These are phyloP conservation scores for Aspergillus hiratsukae DNA, from an alignment of 2,329 filamentous ascomycete species.

Conservation along the genomic window DNA sequence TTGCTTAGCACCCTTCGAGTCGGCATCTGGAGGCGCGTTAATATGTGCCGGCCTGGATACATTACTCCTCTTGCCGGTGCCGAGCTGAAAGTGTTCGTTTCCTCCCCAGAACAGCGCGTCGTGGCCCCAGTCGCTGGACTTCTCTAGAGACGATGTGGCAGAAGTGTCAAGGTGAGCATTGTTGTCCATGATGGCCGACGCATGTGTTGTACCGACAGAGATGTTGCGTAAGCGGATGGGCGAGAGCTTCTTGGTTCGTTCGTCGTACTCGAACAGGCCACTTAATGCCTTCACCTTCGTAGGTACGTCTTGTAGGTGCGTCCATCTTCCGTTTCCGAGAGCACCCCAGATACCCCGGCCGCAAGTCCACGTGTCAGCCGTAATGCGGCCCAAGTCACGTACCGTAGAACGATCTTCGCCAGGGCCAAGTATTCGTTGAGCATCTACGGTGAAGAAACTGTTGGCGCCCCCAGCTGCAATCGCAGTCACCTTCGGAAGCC, in stretches of 20 bases:
- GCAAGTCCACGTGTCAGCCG: constrained; percentile 78
- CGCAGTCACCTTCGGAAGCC: constrained; percentile 63
- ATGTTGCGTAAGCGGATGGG: constrained; percentile 75
- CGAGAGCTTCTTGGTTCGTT: constrained; percentile 59
- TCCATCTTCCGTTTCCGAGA: constrained; percentile 83
- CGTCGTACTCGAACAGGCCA: constrained; percentile 82
- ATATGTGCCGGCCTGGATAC: constrained; percentile 72
- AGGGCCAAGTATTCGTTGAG: constrained; percentile 53
- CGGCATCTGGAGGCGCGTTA: constrained; percentile 63
- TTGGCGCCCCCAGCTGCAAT: constrained; percentile 83
- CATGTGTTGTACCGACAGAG: constrained; percentile 74
- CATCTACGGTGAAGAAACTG: constrained; percentile 83
- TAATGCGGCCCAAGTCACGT: constrained; percentile 52
- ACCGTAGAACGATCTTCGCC: constrained; percentile 39
- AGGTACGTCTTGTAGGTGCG: constrained; percentile 73
- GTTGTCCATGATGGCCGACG: constrained; percentile 78
- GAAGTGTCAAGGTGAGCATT: constrained; percentile 61
- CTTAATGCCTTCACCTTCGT: constrained; percentile 79
- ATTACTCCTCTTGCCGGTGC: constrained; percentile 85
- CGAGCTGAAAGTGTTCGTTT: constrained; percentile 90
- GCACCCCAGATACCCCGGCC: constrained; percentile 80
- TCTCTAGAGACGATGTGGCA: constrained; percentile 53
- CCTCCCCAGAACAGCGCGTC: constrained; percentile 93
- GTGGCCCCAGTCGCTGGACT: constrained; percentile 76
- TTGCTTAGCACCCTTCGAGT: constrained; percentile 57